phyloP scores from a whole-genome alignment of 352 stramenopile species.

The Aphanomyces invadans region DNA sequence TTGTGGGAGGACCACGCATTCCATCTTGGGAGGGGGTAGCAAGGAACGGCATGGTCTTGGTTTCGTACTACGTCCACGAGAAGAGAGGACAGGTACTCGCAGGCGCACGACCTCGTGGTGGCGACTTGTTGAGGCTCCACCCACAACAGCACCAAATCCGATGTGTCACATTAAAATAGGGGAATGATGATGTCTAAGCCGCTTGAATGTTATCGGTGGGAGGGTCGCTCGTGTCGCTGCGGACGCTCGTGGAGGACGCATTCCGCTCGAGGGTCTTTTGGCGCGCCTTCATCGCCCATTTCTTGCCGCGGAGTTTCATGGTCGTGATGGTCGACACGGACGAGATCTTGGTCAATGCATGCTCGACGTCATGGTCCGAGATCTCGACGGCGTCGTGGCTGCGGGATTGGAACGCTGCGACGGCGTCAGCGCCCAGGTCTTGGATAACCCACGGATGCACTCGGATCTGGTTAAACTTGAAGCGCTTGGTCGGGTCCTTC shows the following conservation, averaged over 20 bases:
- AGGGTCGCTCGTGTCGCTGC: not conserved
- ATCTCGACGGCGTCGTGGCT: constrained; percentile 49
- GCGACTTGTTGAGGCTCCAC: too few species aligned
- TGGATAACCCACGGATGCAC: constrained; percentile 57
- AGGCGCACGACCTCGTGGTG: too few species aligned
- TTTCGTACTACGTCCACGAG: too few species aligned
- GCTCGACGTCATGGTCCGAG: constrained; percentile 48
- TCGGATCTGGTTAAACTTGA: constrained; percentile 62
- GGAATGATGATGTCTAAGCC: too few species aligned
- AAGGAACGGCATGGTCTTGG: too few species aligned
- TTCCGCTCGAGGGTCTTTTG: not conserved
- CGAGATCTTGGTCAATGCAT: constrained; percentile 62
- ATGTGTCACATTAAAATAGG: too few species aligned
- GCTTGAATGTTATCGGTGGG: not conserved
- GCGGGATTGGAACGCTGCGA: constrained; percentile 41
- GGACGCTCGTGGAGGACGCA: not conserved
- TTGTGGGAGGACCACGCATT: too few species aligned
- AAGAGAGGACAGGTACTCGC: too few species aligned
- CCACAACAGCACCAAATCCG: too few species aligned
- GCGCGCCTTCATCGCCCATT: constrained; percentile 66
- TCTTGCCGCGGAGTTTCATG: constrained; percentile 69
- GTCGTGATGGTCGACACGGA: constrained; percentile 67
- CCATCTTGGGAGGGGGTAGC: too few species aligned
- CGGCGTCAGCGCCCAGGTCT: constrained; percentile 36
- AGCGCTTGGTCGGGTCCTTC: constrained; percentile 64